phyloP scores from a whole-genome alignment of 768 basidiomycete genomes.

The Termitomyces sp. region DNA sequence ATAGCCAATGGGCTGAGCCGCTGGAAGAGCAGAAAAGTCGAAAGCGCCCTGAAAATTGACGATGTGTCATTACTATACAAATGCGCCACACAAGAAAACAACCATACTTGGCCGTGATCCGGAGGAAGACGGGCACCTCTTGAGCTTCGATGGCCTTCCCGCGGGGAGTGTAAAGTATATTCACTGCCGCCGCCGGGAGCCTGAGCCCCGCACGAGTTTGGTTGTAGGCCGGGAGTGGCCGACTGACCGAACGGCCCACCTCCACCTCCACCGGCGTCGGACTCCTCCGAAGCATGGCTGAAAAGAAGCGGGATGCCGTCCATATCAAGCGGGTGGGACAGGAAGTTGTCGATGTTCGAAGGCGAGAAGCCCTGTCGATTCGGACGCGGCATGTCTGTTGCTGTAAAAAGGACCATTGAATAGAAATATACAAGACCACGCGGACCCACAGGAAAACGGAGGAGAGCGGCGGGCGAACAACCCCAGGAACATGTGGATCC shows the following conservation, averaged over 20 bases:
- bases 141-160: background rate
- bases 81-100: constrained; percentile 11
- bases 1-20: constrained; percentile 4
- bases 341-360: background rate
- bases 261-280: constrained; percentile 14
- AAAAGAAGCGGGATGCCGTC: constrained; percentile 12
- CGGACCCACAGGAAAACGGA: constrained; percentile 12
- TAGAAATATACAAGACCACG: constrained; percentile 4
- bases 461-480: background rate
- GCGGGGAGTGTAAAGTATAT: background rate
- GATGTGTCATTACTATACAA: background rate
- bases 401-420: constrained; percentile 7
- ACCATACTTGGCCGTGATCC: constrained; percentile 6
- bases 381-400: constrained; percentile 12
- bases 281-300: constrained; percentile 14
- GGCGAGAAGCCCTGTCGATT: constrained; percentile 8
- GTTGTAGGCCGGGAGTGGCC: constrained; percentile 3
- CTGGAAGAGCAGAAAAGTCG: constrained; percentile 8
- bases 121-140: background rate
- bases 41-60: background rate
- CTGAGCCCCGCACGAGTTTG: background rate
- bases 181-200: background rate
- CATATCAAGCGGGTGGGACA: constrained; percentile 2
- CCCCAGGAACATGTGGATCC: constrained; percentile 10
- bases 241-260: constrained; percentile 9